Evolutionary conservation across 306 rosid genomes (phyloP), one percentile per base, ranked within the genome.

Genomic region (Vigna reflexopilosa): DNA sequence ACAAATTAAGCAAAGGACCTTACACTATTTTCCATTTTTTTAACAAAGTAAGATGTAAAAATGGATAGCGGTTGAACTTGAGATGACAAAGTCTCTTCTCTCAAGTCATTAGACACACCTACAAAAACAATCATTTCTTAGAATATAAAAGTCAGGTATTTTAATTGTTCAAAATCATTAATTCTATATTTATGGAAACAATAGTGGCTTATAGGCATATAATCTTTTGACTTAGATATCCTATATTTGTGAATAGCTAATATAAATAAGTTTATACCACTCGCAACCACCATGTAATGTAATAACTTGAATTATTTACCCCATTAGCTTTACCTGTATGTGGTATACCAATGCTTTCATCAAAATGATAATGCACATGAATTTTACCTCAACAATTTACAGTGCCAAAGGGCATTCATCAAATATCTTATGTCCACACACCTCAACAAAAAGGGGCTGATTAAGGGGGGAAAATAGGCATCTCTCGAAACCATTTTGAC

Each of bases 21-120:
- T 89, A 95, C 98, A 72, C 86, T 64, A 49, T 74, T 86, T 47
- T 85, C 83, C 63, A 94, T 62, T 87, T 86, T 88, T 80, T 73
- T 68, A 68, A n/a, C 16, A 49, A 95, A 85, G 54, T 9, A 15
- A 69, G 91, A 36, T 34, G 84, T 44, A 81, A 92, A 95, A 69
- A 85, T 4, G 55, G 90, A 49, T 48, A n/a, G 62, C 70, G 72
- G 13, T 62, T 52, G 81, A 58, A 45, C 72, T 49, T 69, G 83
- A 86, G 89, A 71, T 61, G 81, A 32, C 61, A 69, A 2, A 76
- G 56, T 74, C 72, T 85, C 90, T 70, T 81, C 67, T 73, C 79
- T 89, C 67, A 68, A 68, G 79, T 62, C 85, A 74, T 67, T 44
- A 74, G 77, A 81, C 68, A 52, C 63, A 56, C 90, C 97, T 91